A percentile compares a stretch with the other conserved stretches of the same genome.
Evolutionary conservation across 2,329 filamentous ascomycete species (phyloP).

Genomic region (Alternaria conjuncta): DNA sequence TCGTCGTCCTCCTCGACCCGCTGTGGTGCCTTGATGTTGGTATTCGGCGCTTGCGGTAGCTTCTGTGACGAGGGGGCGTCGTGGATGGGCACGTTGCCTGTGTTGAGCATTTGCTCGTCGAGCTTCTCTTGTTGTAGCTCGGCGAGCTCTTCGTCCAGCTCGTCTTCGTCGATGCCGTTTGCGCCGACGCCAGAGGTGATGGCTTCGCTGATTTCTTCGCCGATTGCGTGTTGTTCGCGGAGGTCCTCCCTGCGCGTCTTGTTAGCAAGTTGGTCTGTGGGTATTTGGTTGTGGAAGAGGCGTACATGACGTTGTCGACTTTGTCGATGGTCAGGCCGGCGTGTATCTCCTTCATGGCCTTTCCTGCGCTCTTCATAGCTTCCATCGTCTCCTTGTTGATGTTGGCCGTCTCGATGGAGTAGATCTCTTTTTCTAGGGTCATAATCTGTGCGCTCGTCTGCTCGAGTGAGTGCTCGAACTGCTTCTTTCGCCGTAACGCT

Average conservation of each 20-base stretch:
- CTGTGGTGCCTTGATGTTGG: constrained; percentile 56
- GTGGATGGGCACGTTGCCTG: constrained; percentile 80
- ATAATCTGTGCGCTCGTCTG: constrained; percentile 89
- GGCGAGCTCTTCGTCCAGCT: constrained; percentile 85
- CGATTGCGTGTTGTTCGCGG: constrained; percentile 89
- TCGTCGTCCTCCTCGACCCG: constrained; percentile 83
- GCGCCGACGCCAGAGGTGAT: constrained; percentile 74
- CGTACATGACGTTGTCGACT: constrained; percentile 93
- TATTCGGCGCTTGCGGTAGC: constrained; percentile 75
- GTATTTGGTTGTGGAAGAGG: constrained; percentile 27
- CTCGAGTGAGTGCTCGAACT: constrained; percentile 87
- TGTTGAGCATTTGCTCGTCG: constrained; percentile 92
- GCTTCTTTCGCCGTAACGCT: constrained; percentile 92
- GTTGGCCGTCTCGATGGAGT: constrained; percentile 95
- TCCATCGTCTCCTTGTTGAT: constrained; percentile 97
- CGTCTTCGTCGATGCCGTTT: constrained; percentile 81
- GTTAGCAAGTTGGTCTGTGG: constrained; percentile 2
- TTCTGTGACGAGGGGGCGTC: constrained; percentile 70
- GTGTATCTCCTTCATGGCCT: constrained; percentile 93
- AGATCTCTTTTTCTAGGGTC: constrained; percentile 93
- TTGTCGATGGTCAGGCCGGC: constrained; percentile 89
- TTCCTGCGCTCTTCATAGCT: constrained; percentile 89
- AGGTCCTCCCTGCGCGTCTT: constrained; percentile 75
- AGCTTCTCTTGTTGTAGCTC: constrained; percentile 88
- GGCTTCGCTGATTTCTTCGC: constrained; percentile 87